Evolutionary conservation across 306 rosid species (phyloP).

Genomic region (Gleditsia sinensis): DNA sequence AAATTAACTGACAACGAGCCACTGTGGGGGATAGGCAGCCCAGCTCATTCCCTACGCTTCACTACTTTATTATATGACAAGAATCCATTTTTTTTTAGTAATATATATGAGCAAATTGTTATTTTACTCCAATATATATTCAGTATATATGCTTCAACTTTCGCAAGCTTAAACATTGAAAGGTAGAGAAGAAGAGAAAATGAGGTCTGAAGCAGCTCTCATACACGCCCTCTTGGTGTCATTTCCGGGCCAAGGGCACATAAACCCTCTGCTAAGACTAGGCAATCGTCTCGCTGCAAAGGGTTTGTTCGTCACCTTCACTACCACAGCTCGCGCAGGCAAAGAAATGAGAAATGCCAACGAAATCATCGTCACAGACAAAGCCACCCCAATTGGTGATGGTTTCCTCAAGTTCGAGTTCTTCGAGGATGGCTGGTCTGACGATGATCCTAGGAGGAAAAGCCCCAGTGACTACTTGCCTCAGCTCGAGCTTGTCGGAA

Average conservation of each 20-base stretch:
- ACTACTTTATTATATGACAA: too few relatives aligned
- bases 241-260: conserved; percentile 77
- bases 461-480: not conserved
- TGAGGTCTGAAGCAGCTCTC: conserved; percentile 39
- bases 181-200: not conserved
- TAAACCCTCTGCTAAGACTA: conserved; percentile 70
- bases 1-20: too few relatives aligned
- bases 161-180: too few relatives aligned
- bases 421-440: conserved; percentile 5
- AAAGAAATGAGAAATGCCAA: conserved; percentile 43
- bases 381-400: conserved; percentile 41
- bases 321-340: conserved; percentile 48
- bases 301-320: conserved; percentile 60
- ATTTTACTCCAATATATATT: too few relatives aligned
- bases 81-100: too few relatives aligned
- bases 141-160: too few relatives aligned
- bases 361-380: conserved; percentile 34
- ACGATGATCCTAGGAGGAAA: not conserved
- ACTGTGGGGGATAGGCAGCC: too few relatives aligned
- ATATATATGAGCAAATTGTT: too few relatives aligned
- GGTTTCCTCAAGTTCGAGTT: conserved; percentile 62
- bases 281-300: conserved; percentile 66
- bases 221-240: conserved; percentile 55
- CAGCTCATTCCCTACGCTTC: too few relatives aligned
- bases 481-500: not conserved